These are phyloP conservation scores for Adansonia grandidieri DNA, from an alignment of 441 rosid genomes.

Conservation along the genomic window DNA sequence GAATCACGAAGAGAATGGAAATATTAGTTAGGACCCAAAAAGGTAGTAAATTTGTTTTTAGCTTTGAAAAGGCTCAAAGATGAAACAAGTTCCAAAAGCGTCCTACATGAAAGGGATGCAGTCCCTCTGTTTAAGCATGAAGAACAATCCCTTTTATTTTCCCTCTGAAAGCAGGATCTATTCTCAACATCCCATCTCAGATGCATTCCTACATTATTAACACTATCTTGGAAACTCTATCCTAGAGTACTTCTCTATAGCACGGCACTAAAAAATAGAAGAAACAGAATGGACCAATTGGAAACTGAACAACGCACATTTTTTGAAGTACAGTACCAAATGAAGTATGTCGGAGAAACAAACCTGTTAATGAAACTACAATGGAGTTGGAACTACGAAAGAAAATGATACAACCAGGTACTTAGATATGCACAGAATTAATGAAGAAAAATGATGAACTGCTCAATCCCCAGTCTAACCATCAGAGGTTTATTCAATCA, in stretches of 20 bases:
- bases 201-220: not conserved
- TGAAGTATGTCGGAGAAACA: not conserved
- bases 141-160: not conserved
- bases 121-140: not conserved
- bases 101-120: not conserved
- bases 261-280: not conserved
- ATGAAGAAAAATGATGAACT: not conserved
- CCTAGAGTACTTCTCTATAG: not conserved
- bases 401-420: conserved; percentile 11
- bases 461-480: not conserved
- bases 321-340: not conserved
- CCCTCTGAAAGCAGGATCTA: not conserved
- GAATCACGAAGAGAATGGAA: conserved; percentile 17
- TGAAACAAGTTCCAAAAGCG: not conserved
- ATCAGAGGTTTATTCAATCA: conserved; percentile 1
- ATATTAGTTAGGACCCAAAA: conserved; percentile 22
- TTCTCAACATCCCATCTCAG: not conserved
- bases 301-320: not conserved
- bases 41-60: not conserved
- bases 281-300: not conserved
- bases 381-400: not conserved
- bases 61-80: conserved; percentile 1
- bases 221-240: not conserved
- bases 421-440: not conserved
- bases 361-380: not conserved